Evolutionary conservation across 2,329 filamentous ascomycete genomes (phyloP), one percentile per base, ranked within the genome.

Genomic region (Epichloe baconii): DNA sequence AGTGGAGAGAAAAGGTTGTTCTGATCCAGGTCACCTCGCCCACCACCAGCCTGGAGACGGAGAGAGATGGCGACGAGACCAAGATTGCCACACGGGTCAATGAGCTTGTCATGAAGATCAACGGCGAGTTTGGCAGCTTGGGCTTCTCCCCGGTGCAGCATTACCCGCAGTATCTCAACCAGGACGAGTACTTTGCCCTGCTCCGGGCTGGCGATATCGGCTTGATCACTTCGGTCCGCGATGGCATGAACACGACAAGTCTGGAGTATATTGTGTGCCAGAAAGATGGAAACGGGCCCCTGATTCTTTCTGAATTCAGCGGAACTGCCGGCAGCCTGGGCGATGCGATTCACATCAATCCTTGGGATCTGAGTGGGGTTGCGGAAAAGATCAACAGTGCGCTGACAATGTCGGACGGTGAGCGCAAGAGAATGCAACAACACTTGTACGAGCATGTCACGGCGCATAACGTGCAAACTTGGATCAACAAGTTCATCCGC

Each of bases 201-300:
- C 77, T 97, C 49, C 83, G 91, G 23, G 82, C 88, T 3, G 90
- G 86, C 36, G 89, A 97, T 65, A 87, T 96, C 57, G 91, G 89
- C 4, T 75, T 97, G 48, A 96, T 97, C 67, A 96, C 93, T 6
- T 95, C 88, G 58, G 90, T 97, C 21, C 82, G 91, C 54, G 93
- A 97, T 66, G 91, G 91, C 53, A 96, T 97, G 90, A 97, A 96
- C 72, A 96, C 91, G 0, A 95, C 90, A 19, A 94, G 88, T 64
- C 74, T 97, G 59, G 93, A 97, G 68, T 97, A 96, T 64, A 83
- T 97, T 52, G 79, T 95, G 52, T 95, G 88, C 66, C 91, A 97
- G 68, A 86, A 88, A 61, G 85, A 93, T 56, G 83, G 83, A 52
- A 82, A 90, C 58, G 87, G 90, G 1, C 91, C 90, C 2, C 73